Evolutionary conservation across 2,329 filamentous ascomycete genomes (phyloP).

Genomic region (Tolypocladium amazonense): DNA sequence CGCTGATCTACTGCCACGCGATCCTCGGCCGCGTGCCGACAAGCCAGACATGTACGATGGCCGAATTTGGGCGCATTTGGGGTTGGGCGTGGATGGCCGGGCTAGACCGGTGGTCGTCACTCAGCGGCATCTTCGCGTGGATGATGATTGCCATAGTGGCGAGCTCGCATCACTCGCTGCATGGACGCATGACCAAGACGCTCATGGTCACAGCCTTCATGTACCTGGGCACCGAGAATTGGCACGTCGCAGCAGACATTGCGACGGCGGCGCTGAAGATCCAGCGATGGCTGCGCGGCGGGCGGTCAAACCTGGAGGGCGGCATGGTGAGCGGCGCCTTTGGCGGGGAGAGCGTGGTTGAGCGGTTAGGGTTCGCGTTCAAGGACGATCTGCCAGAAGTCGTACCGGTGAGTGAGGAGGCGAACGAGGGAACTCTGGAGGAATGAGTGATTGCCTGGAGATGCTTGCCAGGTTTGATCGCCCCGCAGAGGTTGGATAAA

Average conservation of each 20-base stretch:
- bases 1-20: slow-evolving; percentile 36
- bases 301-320: slow-evolving; percentile 3
- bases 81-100: slow-evolving; percentile 34
- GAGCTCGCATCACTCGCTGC: slow-evolving; percentile 24
- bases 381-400: slow-evolving; percentile 12
- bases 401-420: slow-evolving; percentile 3
- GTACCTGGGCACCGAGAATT: slow-evolving; percentile 36
- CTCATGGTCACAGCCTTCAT: slow-evolving; percentile 31
- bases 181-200: slow-evolving; percentile 35
- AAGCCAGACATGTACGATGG: slow-evolving; percentile 23
- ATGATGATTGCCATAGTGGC: slow-evolving; percentile 31
- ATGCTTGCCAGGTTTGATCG: neutral
- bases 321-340: slow-evolving; percentile 8
- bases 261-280: slow-evolving; percentile 26
- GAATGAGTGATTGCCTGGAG: neutral
- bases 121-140: slow-evolving; percentile 40
- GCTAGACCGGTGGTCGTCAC: slow-evolving; percentile 32
- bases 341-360: slow-evolving; percentile 12
- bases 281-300: slow-evolving; percentile 28
- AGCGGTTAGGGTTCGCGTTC: slow-evolving; percentile 15
- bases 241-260: slow-evolving; percentile 30
- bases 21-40: slow-evolving; percentile 32
- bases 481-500: neutral
- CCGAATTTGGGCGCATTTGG: slow-evolving; percentile 34
- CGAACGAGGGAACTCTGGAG: neutral